Evolutionary conservation across 192 early-diverging fungal genomes (phyloP), one percentile per base, ranked within the genome.

Genomic region (Podila epigama): DNA sequence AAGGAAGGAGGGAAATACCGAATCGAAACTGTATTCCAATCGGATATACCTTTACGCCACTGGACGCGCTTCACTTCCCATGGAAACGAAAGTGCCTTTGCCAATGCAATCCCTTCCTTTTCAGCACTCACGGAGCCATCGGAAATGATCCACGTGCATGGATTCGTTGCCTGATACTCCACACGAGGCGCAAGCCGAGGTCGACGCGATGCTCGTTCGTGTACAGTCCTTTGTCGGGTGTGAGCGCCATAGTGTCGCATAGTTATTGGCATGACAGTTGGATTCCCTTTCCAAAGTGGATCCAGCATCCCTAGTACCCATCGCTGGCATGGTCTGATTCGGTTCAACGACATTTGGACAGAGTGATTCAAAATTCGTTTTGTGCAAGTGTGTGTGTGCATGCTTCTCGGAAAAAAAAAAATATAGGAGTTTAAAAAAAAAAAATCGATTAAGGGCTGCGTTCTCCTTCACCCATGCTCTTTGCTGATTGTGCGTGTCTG

Each of bases 1-100:
- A n/a, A n/a, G n/a, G n/a, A n/a, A n/a, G n/a, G n/a, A n/a, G n/a
- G n/a, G n/a, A n/a, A n/a, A n/a, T n/a, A n/a, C n/a, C n/a, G n/a
- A n/a, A n/a, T n/a, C n/a, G n/a, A 16, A 20, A 10, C 12, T 61
- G 11, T 50, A 11, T 29, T 16, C 28, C 27, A 61, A 20, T 4
- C 32, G n/a, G 20, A 31, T 37, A 7, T 68, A 64, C 73, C 66
- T 64, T 68, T 42, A 18, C 66, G 73, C 73, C 73, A 77, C 40
- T 68, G 52, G 22, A 77, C 73, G 2, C 73, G 66, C 56, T 77
- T 77, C 15, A 77, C 53, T 3, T n/a, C 13, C 73, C 73, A 77
- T 15, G 73, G 73, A 0, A 77, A 20, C 20, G 60, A 36, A 27
- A 77, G 31, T 1, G 36, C 73, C 41, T 77, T 63, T 15, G 73